phyloP scores from a whole-genome alignment of 768 basidiomycete species.

The Candolleomyces efflorescens region DNA sequence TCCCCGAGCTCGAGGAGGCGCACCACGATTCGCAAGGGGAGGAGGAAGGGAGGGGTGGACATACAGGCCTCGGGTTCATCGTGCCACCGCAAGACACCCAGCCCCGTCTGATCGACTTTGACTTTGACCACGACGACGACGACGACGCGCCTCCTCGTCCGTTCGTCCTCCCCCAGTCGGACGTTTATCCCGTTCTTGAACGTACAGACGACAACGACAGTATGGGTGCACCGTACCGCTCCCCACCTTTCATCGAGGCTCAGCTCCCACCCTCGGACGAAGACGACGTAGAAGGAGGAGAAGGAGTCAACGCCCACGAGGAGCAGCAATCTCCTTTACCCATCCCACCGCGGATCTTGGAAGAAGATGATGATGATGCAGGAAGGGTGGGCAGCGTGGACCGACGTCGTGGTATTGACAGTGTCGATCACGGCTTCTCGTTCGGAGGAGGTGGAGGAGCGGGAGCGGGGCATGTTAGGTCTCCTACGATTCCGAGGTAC shows the following conservation, averaged over 20 bases:
- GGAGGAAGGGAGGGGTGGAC: not conserved
- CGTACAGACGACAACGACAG: not conserved
- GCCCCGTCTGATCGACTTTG: slow-evolving; percentile 19
- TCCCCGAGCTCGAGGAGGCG: slow-evolving; percentile 15
- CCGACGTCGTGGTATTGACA: not conserved
- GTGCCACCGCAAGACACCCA: not conserved
- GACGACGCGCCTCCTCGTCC: not conserved
- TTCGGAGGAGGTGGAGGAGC: not conserved
- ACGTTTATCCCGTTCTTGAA: not conserved
- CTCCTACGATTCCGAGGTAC: slow-evolving; percentile 19
- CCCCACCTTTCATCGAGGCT: slow-evolving; percentile 27
- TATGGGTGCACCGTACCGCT: slow-evolving; percentile 13
- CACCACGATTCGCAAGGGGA: not conserved
- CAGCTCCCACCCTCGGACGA: slow-evolving; percentile 11
- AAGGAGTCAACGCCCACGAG: too few species aligned
- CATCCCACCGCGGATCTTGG: slow-evolving; percentile 11
- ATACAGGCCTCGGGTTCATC: not conserved
- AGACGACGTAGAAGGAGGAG: slow-evolving; percentile 5
- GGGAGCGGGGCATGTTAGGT: slow-evolving; percentile 12
- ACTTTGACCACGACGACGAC: slow-evolving; percentile 14
- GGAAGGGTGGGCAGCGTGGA: not conserved
- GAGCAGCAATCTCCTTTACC: slow-evolving; percentile 23
- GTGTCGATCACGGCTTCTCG: not conserved
- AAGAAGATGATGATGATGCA: not conserved
- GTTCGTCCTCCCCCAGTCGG: not conserved